Evolutionary conservation across 169 alveolate species (phyloP).

Genomic region (Eimeria sp.): DNA sequence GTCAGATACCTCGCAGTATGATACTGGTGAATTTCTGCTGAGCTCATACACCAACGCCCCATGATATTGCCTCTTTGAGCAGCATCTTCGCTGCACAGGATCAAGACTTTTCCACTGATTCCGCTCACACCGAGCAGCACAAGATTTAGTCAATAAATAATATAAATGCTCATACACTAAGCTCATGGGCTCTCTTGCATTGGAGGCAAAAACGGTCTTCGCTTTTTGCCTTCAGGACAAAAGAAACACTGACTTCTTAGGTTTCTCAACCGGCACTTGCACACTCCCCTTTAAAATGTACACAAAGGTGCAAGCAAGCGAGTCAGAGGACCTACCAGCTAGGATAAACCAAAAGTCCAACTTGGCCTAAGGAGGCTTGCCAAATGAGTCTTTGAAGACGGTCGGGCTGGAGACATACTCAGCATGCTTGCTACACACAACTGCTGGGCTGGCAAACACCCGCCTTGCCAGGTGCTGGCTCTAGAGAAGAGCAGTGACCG

Average conservation of each 20-base stretch:
- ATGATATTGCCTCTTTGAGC: not conserved
- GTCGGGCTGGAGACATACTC: not conserved
- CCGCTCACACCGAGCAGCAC: not conserved
- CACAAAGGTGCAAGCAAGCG: not conserved
- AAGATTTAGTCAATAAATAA: not conserved
- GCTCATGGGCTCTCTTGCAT: not conserved
- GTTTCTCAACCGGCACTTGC: not conserved
- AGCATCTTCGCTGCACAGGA: not conserved
- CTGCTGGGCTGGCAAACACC: not conserved
- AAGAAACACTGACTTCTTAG: not conserved
- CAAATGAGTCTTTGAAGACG: not conserved
- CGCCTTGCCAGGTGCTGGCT: not conserved
- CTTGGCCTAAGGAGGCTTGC: not conserved
- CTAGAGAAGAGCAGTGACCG: not conserved
- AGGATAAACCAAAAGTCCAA: not conserved
- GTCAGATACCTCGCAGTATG: not conserved
- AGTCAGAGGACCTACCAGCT: not conserved
- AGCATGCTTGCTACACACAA: not conserved
- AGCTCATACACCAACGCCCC: not conserved
- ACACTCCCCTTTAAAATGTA: not conserved
- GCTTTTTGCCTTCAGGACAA: not conserved
- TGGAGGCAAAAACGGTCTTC: not conserved
- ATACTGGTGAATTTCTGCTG: not conserved
- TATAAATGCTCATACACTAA: not conserved
- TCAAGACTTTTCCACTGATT: not conserved